These are phyloP conservation scores for Inosperma sp. DNA, from an alignment of 768 basidiomycete genomes.

Conservation along the genomic window DNA sequence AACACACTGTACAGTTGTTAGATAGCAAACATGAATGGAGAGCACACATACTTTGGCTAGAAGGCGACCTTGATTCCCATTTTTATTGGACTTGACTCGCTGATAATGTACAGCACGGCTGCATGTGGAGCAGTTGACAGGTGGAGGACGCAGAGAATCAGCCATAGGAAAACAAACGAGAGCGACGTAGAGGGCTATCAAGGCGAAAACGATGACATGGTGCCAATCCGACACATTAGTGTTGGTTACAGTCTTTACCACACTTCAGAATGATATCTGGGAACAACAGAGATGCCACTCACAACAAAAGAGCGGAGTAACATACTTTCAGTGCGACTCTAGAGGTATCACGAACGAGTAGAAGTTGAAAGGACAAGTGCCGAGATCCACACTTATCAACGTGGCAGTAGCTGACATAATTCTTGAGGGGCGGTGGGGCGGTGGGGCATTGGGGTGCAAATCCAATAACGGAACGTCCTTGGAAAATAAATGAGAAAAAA, in stretches of 20 bases:
- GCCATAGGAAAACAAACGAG: neutral
- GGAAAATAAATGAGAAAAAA: too few species aligned
- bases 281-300: neutral
- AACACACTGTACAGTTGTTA: too few species aligned
- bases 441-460: constrained; percentile 1
- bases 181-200: neutral
- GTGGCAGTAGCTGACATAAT: neutral
- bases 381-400: neutral
- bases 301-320: constrained; percentile 1
- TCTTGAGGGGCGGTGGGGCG: neutral
- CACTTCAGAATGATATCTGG: neutral
- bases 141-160: neutral
- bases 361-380: too few species aligned
- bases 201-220: neutral
- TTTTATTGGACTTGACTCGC: neutral
- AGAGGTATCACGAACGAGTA: neutral
- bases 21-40: too few species aligned
- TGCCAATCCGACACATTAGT: neutral
- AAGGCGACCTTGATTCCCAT: neutral
- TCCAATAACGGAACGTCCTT: neutral
- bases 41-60: neutral
- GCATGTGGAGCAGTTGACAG: neutral
- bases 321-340: neutral
- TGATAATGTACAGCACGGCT: neutral
- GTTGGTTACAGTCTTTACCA: neutral